These are phyloP conservation scores for Talaromyces trachyspermus DNA, from an alignment of 495 filamentous ascomycete genomes.

Conservation along the genomic window DNA sequence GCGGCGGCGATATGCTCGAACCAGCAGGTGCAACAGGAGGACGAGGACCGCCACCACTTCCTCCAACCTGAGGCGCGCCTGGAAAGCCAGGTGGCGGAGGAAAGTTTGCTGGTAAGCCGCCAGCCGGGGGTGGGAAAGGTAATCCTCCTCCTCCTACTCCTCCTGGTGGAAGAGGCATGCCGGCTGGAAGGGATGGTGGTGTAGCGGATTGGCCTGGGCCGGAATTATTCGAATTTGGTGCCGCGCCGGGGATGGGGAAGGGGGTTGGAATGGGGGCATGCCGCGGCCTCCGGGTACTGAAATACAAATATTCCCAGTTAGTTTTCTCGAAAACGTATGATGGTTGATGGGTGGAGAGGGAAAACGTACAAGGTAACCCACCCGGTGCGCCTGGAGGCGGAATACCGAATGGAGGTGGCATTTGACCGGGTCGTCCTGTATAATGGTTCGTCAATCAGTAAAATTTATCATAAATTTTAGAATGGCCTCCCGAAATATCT, in stretches of 20 bases:
- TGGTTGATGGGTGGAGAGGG: conserved; percentile 20
- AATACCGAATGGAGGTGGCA: conserved; percentile 50
- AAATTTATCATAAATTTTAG: conserved; percentile 5
- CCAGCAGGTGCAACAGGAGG: conserved; percentile 14
- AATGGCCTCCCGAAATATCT: no score
- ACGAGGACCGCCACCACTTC: conserved; percentile 10
- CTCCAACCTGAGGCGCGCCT: conserved; percentile 19
- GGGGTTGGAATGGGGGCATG: conserved; percentile 61
- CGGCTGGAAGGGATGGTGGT: conserved; percentile 51
- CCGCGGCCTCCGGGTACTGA: conserved; percentile 53
- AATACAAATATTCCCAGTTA: no score
- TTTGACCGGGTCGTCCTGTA: conserved; percentile 40
- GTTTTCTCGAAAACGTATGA: conserved; percentile 2
- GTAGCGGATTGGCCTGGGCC: conserved; percentile 36
- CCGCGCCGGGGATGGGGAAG: conserved; percentile 31
- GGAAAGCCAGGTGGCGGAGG: conserved; percentile 28
- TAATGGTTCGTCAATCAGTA: conserved; percentile 10
- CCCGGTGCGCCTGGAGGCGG: conserved; percentile 37
- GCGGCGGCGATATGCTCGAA: conserved; percentile 19
- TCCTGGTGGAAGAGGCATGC: conserved; percentile 25
- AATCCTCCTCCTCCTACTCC: no score
- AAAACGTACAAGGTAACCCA: conserved; percentile 38
- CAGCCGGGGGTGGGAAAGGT: conserved; percentile 54
- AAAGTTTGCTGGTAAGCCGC: conserved; percentile 50
- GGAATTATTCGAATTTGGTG: conserved; percentile 27